phyloP scores from a whole-genome alignment of 768 basidiomycete genomes.

The Pleurotus giganteus region DNA sequence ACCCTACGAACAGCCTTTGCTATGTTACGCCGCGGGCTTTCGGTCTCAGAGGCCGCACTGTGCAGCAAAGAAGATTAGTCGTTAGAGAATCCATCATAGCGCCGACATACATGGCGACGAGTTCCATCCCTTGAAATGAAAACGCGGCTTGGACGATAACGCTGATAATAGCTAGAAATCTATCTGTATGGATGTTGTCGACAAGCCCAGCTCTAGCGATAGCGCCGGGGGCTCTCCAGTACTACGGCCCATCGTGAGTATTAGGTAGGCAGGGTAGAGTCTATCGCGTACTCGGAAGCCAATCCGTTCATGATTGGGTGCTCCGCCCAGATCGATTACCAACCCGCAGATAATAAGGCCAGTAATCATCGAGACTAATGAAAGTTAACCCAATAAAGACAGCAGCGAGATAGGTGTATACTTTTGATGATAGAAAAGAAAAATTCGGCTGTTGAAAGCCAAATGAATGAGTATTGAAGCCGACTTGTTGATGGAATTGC shows the following conservation, averaged over 20 bases:
- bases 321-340: constrained; percentile 77
- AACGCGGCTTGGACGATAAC: constrained; percentile 60
- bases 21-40: constrained; percentile 78
- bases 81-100: not conserved
- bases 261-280: constrained; percentile 4
- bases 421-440: constrained; percentile 64
- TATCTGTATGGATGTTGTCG: constrained; percentile 40
- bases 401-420: constrained; percentile 24
- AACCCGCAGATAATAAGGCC: constrained; percentile 62
- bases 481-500: constrained; percentile 4
- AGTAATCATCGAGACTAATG: constrained; percentile 54
- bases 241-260: constrained; percentile 30
- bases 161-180: constrained; percentile 42
- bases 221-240: constrained; percentile 74
- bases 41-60: constrained; percentile 74
- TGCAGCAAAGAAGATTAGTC: constrained; percentile 9
- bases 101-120: constrained; percentile 58
- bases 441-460: constrained; percentile 51
- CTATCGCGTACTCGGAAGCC: constrained; percentile 57
- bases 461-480: constrained; percentile 3
- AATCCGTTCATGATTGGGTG: constrained; percentile 60
- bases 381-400: not conserved
- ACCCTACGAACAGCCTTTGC: constrained; percentile 73
- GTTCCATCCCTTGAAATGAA: constrained; percentile 77
- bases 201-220: constrained; percentile 42